These are phyloP conservation scores for Metschnikowia corniflorae DNA, from an alignment of 805 yeast genomes.

Conservation along the genomic window DNA sequence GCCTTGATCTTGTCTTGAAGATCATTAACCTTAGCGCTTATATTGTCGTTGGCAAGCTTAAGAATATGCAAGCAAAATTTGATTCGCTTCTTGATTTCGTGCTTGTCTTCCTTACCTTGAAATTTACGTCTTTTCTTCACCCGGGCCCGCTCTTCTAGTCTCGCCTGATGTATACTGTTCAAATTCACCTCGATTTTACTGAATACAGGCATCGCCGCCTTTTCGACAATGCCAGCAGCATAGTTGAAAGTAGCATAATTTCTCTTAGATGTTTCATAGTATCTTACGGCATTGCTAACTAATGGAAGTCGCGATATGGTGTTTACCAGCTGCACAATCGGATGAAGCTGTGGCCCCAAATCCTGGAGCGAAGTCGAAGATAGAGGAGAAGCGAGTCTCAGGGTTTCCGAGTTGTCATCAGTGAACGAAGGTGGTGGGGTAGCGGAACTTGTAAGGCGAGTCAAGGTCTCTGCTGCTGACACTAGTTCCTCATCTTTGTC, in stretches of 20 bases:
- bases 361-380: slow-evolving; percentile 14
- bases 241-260: slow-evolving; percentile 50
- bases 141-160: slow-evolving; percentile 18
- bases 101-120: slow-evolving; percentile 20
- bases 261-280: slow-evolving; percentile 44
- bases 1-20: slow-evolving; percentile 56
- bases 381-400: slow-evolving; percentile 14
- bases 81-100: slow-evolving; percentile 69
- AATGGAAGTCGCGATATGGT: slow-evolving; percentile 39
- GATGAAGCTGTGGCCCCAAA: slow-evolving; percentile 27
- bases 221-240: slow-evolving; percentile 59
- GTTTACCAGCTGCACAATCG: slow-evolving; percentile 36
- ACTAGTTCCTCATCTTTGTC: slow-evolving; percentile 26
- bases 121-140: slow-evolving; percentile 14
- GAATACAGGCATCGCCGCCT: slow-evolving; percentile 53
- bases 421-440: slow-evolving; percentile 19
- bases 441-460: slow-evolving; percentile 29
- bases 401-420: slow-evolving; percentile 6
- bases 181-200: slow-evolving; percentile 45
- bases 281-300: slow-evolving; percentile 47
- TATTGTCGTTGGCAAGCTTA: slow-evolving; percentile 74
- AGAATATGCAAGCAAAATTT: slow-evolving; percentile 77
- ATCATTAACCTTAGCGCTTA: slow-evolving; percentile 61
- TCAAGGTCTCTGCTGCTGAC: slow-evolving; percentile 41
- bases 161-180: slow-evolving; percentile 37